Evolutionary conservation across 1,284 basidiomycete genomes (phyloP).

Genomic region (Tremellales sp.): DNA sequence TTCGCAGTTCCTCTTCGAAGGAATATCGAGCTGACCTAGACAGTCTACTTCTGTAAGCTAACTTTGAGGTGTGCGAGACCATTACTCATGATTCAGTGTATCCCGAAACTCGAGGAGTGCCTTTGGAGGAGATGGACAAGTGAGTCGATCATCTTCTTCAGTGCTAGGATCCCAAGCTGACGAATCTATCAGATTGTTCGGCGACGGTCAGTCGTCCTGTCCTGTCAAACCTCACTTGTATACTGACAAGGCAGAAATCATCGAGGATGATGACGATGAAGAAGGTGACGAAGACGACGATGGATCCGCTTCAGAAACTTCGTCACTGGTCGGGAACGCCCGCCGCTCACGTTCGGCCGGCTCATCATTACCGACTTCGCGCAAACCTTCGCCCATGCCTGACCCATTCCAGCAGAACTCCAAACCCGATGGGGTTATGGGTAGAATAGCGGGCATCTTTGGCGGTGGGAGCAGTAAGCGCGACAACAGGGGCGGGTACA

Average conservation of each 20-base stretch:
- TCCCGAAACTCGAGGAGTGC: slow-evolving; percentile 54
- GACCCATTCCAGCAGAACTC: background rate
- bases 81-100: slow-evolving; percentile 33
- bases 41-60: slow-evolving; percentile 35
- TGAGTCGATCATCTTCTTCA: slow-evolving; percentile 29
- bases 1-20: slow-evolving; percentile 5
- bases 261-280: slow-evolving; percentile 30
- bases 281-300: slow-evolving; percentile 35
- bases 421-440: slow-evolving; percentile 32
- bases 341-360: slow-evolving; percentile 28
- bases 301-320: slow-evolving; percentile 57
- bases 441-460: slow-evolving; percentile 56
- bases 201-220: slow-evolving; percentile 25
- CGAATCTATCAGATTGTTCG: slow-evolving; percentile 27
- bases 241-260: slow-evolving; percentile 10
- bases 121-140: slow-evolving; percentile 55
- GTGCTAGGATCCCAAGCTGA: slow-evolving; percentile 5
- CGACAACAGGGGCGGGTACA: slow-evolving; percentile 52
- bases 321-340: slow-evolving; percentile 53
- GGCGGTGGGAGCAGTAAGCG: slow-evolving; percentile 48
- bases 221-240: slow-evolving; percentile 3
- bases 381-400: slow-evolving; percentile 30
- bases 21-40: background rate
- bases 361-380: slow-evolving; percentile 30
- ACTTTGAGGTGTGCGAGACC: background rate